Evolutionary conservation across 2,329 filamentous ascomycete species (phyloP), one percentile per base, ranked within the genome.

Genomic region (Cordyceps sp.): DNA sequence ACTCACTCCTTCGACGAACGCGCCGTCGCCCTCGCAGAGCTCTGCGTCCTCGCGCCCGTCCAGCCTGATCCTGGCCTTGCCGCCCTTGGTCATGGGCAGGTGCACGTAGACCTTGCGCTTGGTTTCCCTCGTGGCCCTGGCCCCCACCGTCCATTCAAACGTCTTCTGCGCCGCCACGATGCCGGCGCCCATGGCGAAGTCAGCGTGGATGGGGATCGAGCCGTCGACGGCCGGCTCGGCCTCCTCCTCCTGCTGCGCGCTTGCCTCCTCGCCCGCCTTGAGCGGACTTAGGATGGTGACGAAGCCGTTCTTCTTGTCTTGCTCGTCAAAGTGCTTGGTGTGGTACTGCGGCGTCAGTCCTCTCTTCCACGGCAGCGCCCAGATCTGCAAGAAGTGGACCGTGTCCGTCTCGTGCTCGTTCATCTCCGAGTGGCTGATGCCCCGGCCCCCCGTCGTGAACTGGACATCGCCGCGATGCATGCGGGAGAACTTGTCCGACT

Each of bases 131-230:
- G 62, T 65, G 10, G 57, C 63, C 32, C 60, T 61, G 29, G 52
- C 74, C 10, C 85, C 84, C 15, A 88, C 58, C 8, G 63, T 71
- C 69, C 85, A 90, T 43, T 69, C 66, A 36, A 88, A 86, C 26
- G 56, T 65, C 46, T 63, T 63, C 19, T 66, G 64, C 0, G 79
- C 73, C 7, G 62, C 65, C 34, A 92, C 69, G 34, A 92, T 73
- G 6, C 74, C 76, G 0, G 83, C 83, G 23, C 70, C 73, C 81
- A 92, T 90, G 37, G 78, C 73, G 31, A 92, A 67, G 56, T 93
- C 83, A 10, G 83, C 78, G 49, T 92, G 79, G 34, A 92, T 77
- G 7, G 82, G 80, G 39, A 93, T 92, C 0, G 77, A 78, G n/a
- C 61, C 66, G 1, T 65, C 57, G 15, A 80, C 58, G 3, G 55